Evolutionary conservation across 768 basidiomycete species (phyloP).

Genomic region (Calocera cornea): DNA sequence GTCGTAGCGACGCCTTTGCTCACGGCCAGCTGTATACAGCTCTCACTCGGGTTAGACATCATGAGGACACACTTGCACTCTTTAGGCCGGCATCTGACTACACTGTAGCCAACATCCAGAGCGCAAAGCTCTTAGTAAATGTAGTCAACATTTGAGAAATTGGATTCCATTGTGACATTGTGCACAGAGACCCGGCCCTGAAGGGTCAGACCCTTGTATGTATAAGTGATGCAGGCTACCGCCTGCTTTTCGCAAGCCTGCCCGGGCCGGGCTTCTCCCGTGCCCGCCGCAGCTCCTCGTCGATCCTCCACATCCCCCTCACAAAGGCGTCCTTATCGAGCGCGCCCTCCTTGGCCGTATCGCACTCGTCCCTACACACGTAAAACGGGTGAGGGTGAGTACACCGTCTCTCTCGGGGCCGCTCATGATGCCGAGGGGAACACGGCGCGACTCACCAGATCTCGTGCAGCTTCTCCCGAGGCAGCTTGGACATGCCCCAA

Average conservation of each 20-base stretch:
- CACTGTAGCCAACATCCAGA: no score
- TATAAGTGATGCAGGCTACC: conserved; percentile 4
- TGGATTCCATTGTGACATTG: no score
- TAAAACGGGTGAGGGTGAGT: not conserved
- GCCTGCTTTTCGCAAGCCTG: not conserved
- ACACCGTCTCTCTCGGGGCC: not conserved
- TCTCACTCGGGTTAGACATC: no score
- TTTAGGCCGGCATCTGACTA: no score
- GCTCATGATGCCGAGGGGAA: not conserved
- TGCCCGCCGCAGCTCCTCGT: conserved; percentile 61
- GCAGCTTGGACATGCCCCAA: conserved; percentile 50
- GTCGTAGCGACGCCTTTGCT: no score
- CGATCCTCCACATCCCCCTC: conserved; percentile 75
- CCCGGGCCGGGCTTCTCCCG: not conserved
- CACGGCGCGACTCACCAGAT: conserved; percentile 45
- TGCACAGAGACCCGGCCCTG: no score
- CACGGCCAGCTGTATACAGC: no score
- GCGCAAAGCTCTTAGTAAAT: no score
- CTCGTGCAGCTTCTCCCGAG: conserved; percentile 36
- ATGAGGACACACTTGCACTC: no score
- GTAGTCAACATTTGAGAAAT: no score
- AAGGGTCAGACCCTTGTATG: no score
- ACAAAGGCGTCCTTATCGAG: conserved; percentile 55
- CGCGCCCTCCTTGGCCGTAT: conserved; percentile 39
- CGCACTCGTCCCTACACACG: conserved; percentile 51